phyloP scores from a whole-genome alignment of 2,329 filamentous ascomycete genomes.

The Fusarium solani-melongenae region DNA sequence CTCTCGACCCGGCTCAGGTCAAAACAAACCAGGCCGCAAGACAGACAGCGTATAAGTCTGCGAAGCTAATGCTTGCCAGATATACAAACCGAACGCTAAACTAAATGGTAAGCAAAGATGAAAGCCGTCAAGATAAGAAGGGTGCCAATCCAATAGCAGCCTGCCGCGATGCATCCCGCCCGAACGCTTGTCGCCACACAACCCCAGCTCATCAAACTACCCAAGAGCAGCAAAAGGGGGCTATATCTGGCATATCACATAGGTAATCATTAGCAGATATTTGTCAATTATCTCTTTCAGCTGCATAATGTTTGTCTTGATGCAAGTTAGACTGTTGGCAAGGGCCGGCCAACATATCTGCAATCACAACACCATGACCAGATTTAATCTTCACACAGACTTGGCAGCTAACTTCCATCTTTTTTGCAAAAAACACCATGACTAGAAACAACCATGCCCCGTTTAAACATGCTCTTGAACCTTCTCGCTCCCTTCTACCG shows the following conservation, averaged over 20 bases:
- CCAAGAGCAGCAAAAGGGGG: neutral
- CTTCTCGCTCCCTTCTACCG: slow-evolving; percentile 27
- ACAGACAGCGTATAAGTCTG: neutral
- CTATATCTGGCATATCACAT: neutral
- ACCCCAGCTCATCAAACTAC: neutral
- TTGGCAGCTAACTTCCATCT: slow-evolving; percentile 21
- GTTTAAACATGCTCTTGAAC: slow-evolving; percentile 35
- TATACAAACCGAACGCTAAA: neutral
- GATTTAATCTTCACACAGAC: neutral
- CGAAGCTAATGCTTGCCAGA: neutral
- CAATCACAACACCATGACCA: neutral
- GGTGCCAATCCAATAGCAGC: neutral
- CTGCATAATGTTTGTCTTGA: neutral
- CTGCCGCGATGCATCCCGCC: neutral
- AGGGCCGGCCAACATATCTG: neutral
- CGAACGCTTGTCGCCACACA: neutral
- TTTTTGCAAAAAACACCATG: slow-evolving; percentile 30
- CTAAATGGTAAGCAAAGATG: no score
- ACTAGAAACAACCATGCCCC: slow-evolving; percentile 29
- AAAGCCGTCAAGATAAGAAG: neutral
- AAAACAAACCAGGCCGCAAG: neutral
- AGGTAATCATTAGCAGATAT: neutral
- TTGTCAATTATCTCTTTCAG: neutral
- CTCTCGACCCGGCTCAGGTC: neutral
- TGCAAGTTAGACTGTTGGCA: neutral